Evolutionary conservation across 2,329 filamentous ascomycete species (phyloP), one percentile per base, ranked within the genome.

Genomic region (Pseudogymnoascus sp.): DNA sequence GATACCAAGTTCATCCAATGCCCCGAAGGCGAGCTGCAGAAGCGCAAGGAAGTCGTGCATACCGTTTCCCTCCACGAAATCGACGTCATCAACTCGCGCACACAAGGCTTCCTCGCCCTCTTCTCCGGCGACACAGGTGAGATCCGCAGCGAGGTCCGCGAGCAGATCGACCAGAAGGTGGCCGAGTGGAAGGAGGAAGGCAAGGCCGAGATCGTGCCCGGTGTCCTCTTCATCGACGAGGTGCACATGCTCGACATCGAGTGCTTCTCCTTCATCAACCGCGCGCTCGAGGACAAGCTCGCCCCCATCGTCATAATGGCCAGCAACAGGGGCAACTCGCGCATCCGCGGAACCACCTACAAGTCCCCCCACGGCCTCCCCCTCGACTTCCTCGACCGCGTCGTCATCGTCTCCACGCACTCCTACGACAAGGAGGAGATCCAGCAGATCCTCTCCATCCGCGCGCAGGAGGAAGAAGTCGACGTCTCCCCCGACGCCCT

Each of bases 231-330:
- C 80, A 96, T 99, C 71, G 94, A 99, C 72, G 94, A 99, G 78
- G 93, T 99, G 4, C 94, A 99, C 81, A 97, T 99, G 93, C 89
- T 99, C 63, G 94, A 99, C 74, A 97, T 97, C 67, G 94, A 99
- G 77, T 97, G 93, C 80, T 99, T 96, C 80, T 95, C 92, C 49
- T 99, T 96, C 80, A 89, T 99, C 81, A 99, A 99, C 80, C 90
- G 94, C 61, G 94, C 94, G 0, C 82, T 99, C 49, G 94, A 99
- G 77, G 91, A 92, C 65, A 92, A 97, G 71, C 83, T 99, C 33
- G 92, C 94, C 1, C 94, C 94, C 39, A 92, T 99, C 67, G 92
- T 99, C 75, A 99, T 99, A 77, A 99, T 99, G 94, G 94, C 94
- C 62, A 96, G 90, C 81, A 99, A 99, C 79, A 84, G 94, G 64